A percentile compares a stretch with the other conserved stretches of the same genome.
Conservation (phyloP, 2,329 filamentous ascomycete genomes). For the Talaromyces albobiverticillius region DNA sequence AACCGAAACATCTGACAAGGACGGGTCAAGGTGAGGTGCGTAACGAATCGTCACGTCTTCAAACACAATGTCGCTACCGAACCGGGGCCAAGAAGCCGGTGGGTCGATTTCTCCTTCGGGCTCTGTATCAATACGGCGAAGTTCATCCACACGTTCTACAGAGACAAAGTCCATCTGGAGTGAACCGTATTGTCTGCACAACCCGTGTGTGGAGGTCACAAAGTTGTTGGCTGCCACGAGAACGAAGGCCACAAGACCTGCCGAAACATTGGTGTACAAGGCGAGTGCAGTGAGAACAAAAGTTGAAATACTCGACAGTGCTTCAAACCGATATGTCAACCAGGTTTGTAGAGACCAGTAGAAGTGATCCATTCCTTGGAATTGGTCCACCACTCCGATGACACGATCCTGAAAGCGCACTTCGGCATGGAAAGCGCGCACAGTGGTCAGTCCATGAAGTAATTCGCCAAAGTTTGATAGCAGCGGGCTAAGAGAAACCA, state of each 20-base stretch:
- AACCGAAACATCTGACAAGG: conserved; percentile 66
- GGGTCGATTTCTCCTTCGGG: conserved; percentile 64
- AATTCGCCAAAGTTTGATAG: conserved; percentile 92
- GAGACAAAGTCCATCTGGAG: conserved; percentile 91
- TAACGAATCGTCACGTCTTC: conserved; percentile 76
- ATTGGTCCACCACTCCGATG: conserved; percentile 77
- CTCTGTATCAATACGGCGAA: conserved; percentile 76
- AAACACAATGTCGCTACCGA: conserved; percentile 70
- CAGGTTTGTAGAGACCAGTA: conserved; percentile 88
- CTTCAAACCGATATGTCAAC: conserved; percentile 76
- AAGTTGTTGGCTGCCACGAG: conserved; percentile 66
- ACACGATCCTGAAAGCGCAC: conserved; percentile 76
- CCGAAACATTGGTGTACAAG: conserved; percentile 68
- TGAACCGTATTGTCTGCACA: conserved; percentile 78
- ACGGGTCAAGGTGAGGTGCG: conserved; percentile 71
- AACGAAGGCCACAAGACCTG: conserved; percentile 80
- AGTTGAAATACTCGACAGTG: conserved; percentile 68
- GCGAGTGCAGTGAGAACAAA: conserved; percentile 72
- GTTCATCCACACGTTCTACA: conserved; percentile 79
- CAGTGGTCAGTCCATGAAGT: conserved; percentile 79
- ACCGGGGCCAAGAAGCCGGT: conserved; percentile 73
- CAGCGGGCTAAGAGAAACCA: conserved; percentile 82
- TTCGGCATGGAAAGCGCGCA: conserved; percentile 78
- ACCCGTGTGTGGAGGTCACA: conserved; percentile 65
- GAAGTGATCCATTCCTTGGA: conserved; percentile 94